Evolutionary conservation across 257 asterid species (phyloP), one percentile per base, ranked within the genome.

Genomic region (Fraxinus excelsior): DNA sequence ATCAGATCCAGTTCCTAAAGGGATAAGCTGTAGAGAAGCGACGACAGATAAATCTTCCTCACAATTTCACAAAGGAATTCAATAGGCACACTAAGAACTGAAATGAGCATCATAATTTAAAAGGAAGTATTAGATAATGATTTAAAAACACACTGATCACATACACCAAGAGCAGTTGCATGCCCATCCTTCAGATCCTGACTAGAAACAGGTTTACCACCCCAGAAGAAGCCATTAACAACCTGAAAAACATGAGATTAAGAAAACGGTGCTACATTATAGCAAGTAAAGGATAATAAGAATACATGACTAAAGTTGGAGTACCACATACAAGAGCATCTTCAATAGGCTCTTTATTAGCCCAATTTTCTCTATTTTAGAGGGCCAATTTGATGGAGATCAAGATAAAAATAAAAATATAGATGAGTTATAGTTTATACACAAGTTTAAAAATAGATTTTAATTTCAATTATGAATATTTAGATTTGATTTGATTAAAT

Each of bases 1-100:
- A 84, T 94, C 98, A 44, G 97, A 94, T 85, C 96, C 98, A 78
- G 97, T 94, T 80, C 98, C 98, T 85, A 94, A 82, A 53, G 98
- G 98, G 53, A 94, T 90, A 77, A 92, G 89, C 97, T 92, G 93
- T 76, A 71, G 85, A 82, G 77, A 89, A 81, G 73, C 72, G n/a
- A 82, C 53, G 74, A 77, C 26, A 73, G 69, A 76, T 67, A 25
- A 73, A 78, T 49, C 62, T 74, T 74, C 76, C 79, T 73, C 67
- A 60, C 70, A 77, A 79, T 80, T 70, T 69, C 28, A 29, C 64
- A 72, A 80, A 40, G 32, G 69, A 72, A 78, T 72, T 76, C 32
- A 49, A 25, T 68, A 25, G 68, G 72, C 62, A 74, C 67, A 40
- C 71, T 53, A 75, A 73, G 40, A 62, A 46, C 68, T 38, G 72